Base-by-base conservation (phyloP, 1,139 yeast species). In the Diutina sp. region DNA sequence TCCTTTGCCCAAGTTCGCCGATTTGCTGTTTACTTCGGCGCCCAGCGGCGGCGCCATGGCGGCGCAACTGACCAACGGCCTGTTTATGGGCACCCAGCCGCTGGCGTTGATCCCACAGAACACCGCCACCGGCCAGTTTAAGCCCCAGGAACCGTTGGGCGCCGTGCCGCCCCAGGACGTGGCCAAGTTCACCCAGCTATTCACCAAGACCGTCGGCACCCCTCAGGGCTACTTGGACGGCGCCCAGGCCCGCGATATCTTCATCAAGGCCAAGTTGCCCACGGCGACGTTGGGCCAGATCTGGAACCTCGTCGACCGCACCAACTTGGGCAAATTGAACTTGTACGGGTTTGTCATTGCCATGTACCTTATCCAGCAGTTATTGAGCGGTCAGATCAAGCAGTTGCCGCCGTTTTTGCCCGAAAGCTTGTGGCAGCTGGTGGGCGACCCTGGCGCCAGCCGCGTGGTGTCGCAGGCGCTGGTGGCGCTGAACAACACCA, bases 351-450 rank as follows among this genome's bases (percentile, higher is more conserved):
- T 95, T 65, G 82, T 89, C 46, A 80, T 93, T 63, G 98, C 99
- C 8, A 93, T 95, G 99, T 96, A 89, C 70, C 77, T 95, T 66
- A 89, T 95, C 60, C 97, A 91, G 68, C 85, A 90, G 57, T 73
- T 85, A 53, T 74, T 90, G 66, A 81, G 83, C 65, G 87, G 90
- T n/a, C 65, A 81, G 6, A 72, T 88, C 61, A 78, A 78, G 58
- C 81, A 81, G 58, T 72, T 90, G 58, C 98, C 99, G 5, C 74
- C 83, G 1, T 71, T 76, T 41, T 71, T 93, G 58, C 91, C 97
- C 0, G 83, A 80, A 57, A 72, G 74, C 51, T 68, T 85, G 58
- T 84, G 96, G 91, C 80, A 77, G 61, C 76, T 84, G 35, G 80
- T 72, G n/a, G 60, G 58, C 5, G 47, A 29, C 25, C 21, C 32